Evolutionary conservation across 352 stramenopile genomes (phyloP), one percentile per base, ranked within the genome.

Genomic region (Pythium sp.): DNA sequence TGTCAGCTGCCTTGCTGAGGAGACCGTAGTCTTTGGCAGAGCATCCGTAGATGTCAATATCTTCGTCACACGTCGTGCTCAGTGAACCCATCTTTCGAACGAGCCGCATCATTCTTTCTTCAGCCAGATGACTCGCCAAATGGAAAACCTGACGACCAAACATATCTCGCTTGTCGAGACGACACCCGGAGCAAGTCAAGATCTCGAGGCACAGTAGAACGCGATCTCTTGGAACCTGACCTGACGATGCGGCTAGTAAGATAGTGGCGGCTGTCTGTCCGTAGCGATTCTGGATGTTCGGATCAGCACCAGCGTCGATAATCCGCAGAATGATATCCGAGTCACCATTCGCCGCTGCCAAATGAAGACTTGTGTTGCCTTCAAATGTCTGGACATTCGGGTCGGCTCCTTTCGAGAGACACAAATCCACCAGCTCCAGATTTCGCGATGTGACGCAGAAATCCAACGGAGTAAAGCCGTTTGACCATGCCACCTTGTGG

Each of bases 341-440:
- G 41, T 87, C 69, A 7, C 74, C 70, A 14, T 75, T 57, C 32
- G 75, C 41, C 3, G 84, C 77, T 26, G 89, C 87, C 12, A 95
- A 67, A 49, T 96, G 89, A 11, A 96, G 70, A 70, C 83, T 88
- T 9, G 86, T 93, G 57, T 89, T 76, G 28, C 82, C 82, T 24
- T 96, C 77, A 32, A 91, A 68, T 1, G 79, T 93, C 14, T 69
- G 38, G 5, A 76, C 34, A 24, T 93, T 92, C n/a, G 84, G 81
- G 62, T 94, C 71, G 0, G 86, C 73, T 22, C 80, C 79, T 58
- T 90, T 93, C 3, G 77, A 87, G 1, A 95, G 73, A 36, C 86
- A 81, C 22, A 96, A 43, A 30, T 93, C 79, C 2, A 93, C 86
- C 5, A 95, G 68, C 15, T 89, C 70, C 28, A 77, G 60, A 47